A percentile compares a stretch with the other conserved stretches of the same genome.
Evolutionary conservation across 1,284 basidiomycete species (phyloP).

Genomic region (Ustilago shanxiensis): DNA sequence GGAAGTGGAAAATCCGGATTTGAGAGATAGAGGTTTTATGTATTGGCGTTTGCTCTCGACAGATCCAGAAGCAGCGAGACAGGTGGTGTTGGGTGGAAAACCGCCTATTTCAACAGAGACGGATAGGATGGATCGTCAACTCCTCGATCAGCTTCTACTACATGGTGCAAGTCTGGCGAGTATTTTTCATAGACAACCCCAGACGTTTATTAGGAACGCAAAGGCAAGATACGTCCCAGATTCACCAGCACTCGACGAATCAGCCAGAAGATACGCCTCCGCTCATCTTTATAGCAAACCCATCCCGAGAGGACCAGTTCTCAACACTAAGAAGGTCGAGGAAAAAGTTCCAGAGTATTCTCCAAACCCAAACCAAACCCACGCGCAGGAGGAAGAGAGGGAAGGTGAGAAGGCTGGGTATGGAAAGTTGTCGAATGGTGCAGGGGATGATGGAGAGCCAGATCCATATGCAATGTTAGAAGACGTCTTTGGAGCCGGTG

Average conservation of each 20-base stretch:
- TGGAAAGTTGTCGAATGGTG: not conserved
- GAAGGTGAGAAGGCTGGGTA: not conserved
- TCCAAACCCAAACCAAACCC: not conserved
- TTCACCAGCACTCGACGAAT: slow-evolving; percentile 59
- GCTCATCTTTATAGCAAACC: slow-evolving; percentile 62
- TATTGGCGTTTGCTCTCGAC: slow-evolving; percentile 96
- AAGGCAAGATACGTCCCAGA: slow-evolving; percentile 63
- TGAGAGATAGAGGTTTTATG: slow-evolving; percentile 97
- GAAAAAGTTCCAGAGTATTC: not conserved
- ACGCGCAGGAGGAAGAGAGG: too few species aligned
- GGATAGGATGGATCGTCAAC: slow-evolving; percentile 81
- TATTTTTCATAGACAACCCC: slow-evolving; percentile 65
- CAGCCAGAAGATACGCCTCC: slow-evolving; percentile 54
- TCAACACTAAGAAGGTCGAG: slow-evolving; percentile 10
- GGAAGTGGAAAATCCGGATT: slow-evolving; percentile 95
- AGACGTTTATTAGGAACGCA: slow-evolving; percentile 61
- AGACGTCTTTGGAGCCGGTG: slow-evolving; percentile 36
- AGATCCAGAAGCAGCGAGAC: slow-evolving; percentile 86
- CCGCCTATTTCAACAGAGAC: slow-evolving; percentile 98
- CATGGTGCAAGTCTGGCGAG: slow-evolving; percentile 62
- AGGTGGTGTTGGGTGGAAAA: slow-evolving; percentile 93
- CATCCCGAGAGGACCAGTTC: slow-evolving; percentile 22
- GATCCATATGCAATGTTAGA: slow-evolving; percentile 55
- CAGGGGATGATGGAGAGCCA: slow-evolving; percentile 15
- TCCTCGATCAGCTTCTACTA: slow-evolving; percentile 67